These are phyloP conservation scores for Gracilaria caudata DNA, from an alignment of 23 red algal species.

Conservation along the genomic window DNA sequence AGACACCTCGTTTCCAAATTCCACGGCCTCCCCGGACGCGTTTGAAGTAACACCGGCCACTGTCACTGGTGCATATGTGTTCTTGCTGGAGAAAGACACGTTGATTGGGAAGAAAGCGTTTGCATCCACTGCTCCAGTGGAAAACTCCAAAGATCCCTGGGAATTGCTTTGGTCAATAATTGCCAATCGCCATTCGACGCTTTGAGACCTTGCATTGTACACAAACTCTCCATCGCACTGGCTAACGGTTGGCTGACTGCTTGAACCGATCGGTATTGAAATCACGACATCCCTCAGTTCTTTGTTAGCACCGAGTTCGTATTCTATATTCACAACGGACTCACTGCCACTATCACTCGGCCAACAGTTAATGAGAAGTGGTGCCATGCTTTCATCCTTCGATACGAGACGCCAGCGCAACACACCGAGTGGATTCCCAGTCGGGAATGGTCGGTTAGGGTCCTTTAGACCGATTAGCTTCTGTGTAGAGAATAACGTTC, in stretches of 20 bases:
- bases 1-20: conserved; percentile 68
- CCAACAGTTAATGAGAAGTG: conserved; percentile 96
- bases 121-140: conserved; percentile 59
- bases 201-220: conserved; percentile 73
- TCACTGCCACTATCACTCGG: conserved; percentile 85
- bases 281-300: conserved; percentile 87
- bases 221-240: conserved; percentile 88
- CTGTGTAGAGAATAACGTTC: conserved; percentile 74
- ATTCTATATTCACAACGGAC: conserved; percentile 92
- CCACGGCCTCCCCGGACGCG: conserved; percentile 60
- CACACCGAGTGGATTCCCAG: conserved; percentile 85
- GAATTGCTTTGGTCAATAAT: conserved; percentile 81
- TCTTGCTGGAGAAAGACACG: conserved; percentile 82
- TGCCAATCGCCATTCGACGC: conserved; percentile 80
- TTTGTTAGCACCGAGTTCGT: conserved; percentile 76
- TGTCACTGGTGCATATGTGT: conserved; percentile 76
- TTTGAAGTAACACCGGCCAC: conserved; percentile 40
- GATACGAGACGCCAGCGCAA: conserved; percentile 88
- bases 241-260: conserved; percentile 74
- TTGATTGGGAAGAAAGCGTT: conserved; percentile 90
- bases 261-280: conserved; percentile 74
- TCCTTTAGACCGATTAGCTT: conserved; percentile 81
- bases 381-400: conserved; percentile 87
- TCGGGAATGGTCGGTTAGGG: conserved; percentile 83
- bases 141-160: conserved; percentile 87